Conservation (phyloP, 257 asterid species). For the Nicotiana obtusifolia region DNA sequence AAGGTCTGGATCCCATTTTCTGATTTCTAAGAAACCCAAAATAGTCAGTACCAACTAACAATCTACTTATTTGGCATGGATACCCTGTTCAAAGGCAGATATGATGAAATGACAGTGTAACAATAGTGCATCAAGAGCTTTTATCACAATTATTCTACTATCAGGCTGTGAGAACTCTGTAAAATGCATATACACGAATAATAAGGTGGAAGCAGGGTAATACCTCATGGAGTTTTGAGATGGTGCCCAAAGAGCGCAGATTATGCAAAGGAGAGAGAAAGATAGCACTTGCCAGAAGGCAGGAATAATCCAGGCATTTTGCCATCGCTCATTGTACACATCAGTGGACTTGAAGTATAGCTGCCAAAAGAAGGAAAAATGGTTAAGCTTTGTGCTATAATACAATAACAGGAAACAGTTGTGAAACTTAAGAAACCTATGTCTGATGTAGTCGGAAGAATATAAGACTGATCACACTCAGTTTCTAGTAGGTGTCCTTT, state of each 20-base stretch:
- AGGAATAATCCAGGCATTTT: slow-evolving; percentile 93
- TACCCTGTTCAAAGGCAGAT: background rate
- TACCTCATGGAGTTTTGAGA: slow-evolving; percentile 90
- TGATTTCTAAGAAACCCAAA: background rate
- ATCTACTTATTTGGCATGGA: background rate
- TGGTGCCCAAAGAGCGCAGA: slow-evolving; percentile 97
- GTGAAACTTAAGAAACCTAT: background rate
- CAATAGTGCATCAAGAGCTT: background rate
- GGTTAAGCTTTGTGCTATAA: background rate
- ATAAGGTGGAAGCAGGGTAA: background rate
- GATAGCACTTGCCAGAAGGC: slow-evolving; percentile 97
- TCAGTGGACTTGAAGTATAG: slow-evolving; percentile 89
- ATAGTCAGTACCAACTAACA: background rate
- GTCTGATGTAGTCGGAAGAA: background rate
- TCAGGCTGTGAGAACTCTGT: background rate
- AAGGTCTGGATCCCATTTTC: background rate
- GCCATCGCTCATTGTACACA: slow-evolving; percentile 89
- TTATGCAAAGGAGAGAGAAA: slow-evolving; percentile 77
- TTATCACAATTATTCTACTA: background rate
- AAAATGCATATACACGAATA: background rate
- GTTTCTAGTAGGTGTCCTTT: background rate
- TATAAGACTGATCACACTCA: background rate
- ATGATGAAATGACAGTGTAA: background rate
- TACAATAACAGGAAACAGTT: background rate
- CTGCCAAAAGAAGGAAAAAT: slow-evolving; percentile 37